Evolutionary conservation across 768 basidiomycete genomes (phyloP), one percentile per base, ranked within the genome.

Genomic region (Paxillus involutus): DNA sequence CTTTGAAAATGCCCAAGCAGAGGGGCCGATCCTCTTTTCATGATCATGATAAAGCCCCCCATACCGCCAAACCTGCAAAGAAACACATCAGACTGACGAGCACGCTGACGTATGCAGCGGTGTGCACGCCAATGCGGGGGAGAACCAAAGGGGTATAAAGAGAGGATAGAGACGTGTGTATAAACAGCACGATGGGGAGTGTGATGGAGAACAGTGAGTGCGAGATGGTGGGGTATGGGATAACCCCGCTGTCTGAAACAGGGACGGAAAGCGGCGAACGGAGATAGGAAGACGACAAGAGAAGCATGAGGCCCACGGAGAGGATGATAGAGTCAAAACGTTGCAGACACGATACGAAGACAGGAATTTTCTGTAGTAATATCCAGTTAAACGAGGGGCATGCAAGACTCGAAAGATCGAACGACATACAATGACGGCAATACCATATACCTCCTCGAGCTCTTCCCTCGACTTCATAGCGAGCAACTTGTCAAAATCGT

Each of bases 311-410:
- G 9, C 89, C 89, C 16, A 91, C 65, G 12, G 87, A 82, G 50
- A 89, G 79, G 7, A 92, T 66, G 55, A 91, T 78, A 5, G 85
- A 79, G 66, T 90, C 89, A 55, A 91, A 71, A 50, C 90, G 81
- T 65, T 91, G 88, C 49, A 94, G 75, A 63, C 84, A 87, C 8
- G 85, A 82, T 17, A 94, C 79, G 64, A 92, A 88, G 3, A 89
- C 83, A 0, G 91, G 91, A 30, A 94, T 89, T 57, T 77, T 78
- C 89, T 89, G 62, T 19, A 35, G 8, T 16, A 17, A 42, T 53
- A 16, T 35, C 32, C 7, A 30, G 59, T 53, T 57, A 60, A 45
- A 51, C 16, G 19, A 17, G 8, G 47, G 17, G 6, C 12, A 2
- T 33, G n/a, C 43, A n/a, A 3, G 2, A 36, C 17, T 7, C 21